Base-by-base conservation (phyloP, 2,329 filamentous ascomycete genomes). In the Drechslera avenae region DNA sequence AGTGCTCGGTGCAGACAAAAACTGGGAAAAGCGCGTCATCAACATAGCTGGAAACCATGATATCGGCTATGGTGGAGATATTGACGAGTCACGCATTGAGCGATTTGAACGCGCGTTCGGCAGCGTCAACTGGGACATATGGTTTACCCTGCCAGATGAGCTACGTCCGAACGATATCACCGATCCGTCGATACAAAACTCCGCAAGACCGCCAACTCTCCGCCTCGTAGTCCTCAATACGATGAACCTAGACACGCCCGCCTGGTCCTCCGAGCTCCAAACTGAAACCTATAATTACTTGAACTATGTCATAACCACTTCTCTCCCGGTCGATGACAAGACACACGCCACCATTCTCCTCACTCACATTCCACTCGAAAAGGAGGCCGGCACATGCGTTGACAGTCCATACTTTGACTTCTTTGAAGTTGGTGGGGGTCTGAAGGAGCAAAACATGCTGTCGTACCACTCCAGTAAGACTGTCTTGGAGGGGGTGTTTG, bases 11-110 rank as follows among this genome's bases (percentile, higher is more conserved):
- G 57, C 57, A 39, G 79, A 83, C 50, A 74, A 78, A 5, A 73
- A 74, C 2, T 97, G 94, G 94, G 75, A 80, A n/a, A 81, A 79
- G 33, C 83, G 88, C 47, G 81, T 97, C 57, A 91, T 99, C 70
- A 95, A 96, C 62, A 85, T 97, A 19, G 91, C 86, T 0, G 94
- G 94, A 1, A 99, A 99, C 68, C 94, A 99, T 70, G 94, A 99
- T 72, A 87, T 99, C 66, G 94, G 94, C 28, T 99, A 99, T 71
- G 91, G 92, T 0, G 94, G 94, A 3, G 94, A 99, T 72, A 81
- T 97, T 54, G 91, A 88, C 33, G 76, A 81, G n/a, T 80, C 85
- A 54, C 85, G 91, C 3, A 79, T 97, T 46, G 79, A 84, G 21
- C 84, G 94, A 1, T 99, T 97, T 69, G 91, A 96, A 75, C 80